These are phyloP conservation scores for Annulohypoxylon nitens DNA, from an alignment of 495 filamentous ascomycete species.

Conservation along the genomic window DNA sequence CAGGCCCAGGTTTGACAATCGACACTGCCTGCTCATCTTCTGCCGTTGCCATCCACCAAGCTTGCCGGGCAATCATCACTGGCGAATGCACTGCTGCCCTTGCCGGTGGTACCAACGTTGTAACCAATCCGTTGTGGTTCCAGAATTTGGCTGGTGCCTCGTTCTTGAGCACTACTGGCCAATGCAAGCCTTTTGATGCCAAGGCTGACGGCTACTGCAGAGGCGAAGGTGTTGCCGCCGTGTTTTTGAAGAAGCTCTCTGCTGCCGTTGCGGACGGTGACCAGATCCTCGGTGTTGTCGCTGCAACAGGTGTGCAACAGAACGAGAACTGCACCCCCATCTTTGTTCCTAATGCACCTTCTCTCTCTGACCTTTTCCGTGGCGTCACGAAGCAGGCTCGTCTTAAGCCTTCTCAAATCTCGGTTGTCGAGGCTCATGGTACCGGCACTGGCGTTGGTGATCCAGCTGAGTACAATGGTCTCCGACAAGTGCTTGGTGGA, in stretches of 20 bases:
- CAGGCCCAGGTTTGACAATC: constrained; percentile 65
- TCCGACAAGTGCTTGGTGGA: constrained; percentile 54
- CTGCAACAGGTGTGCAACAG: constrained; percentile 63
- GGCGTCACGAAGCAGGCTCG: constrained; percentile 39
- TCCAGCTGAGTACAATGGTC: constrained; percentile 50
- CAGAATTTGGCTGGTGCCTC: constrained; percentile 57
- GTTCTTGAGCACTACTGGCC: constrained; percentile 57
- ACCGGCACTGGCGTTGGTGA: constrained; percentile 61
- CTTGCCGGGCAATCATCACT: constrained; percentile 54
- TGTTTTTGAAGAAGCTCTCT: constrained; percentile 66
- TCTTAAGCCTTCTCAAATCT: constrained; percentile 38
- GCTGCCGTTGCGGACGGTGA: constrained; percentile 61
- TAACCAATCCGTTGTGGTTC: constrained; percentile 44
- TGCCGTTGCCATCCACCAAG: constrained; percentile 61
- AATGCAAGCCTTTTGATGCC: constrained; percentile 56
- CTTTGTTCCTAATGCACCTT: constrained; percentile 53
- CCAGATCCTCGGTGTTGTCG: constrained; percentile 67
- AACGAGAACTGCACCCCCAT: constrained; percentile 54
- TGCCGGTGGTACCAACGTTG: constrained; percentile 53
- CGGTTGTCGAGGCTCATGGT: constrained; percentile 57
- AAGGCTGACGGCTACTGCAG: constrained; percentile 70
- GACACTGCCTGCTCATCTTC: constrained; percentile 70
- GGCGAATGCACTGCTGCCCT: constrained; percentile 61
- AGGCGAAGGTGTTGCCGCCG: constrained; percentile 65
- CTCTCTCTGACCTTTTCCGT: constrained; percentile 50